Evolutionary conservation across 1,139 yeast species (phyloP).

Genomic region (Hyphopichia burtonii): DNA sequence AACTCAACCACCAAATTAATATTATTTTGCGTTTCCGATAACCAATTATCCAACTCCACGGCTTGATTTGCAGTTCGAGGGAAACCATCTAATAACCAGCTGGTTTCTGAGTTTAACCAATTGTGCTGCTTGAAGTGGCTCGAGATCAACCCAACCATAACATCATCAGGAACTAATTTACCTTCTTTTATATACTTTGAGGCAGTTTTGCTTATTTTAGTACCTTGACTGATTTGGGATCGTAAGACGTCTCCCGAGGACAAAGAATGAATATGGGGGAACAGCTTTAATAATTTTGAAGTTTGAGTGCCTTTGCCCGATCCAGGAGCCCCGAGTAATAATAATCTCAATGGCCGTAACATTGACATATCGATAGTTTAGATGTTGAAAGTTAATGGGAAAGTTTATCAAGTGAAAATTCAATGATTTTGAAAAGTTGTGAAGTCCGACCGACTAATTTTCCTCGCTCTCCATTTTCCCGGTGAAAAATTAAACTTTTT

Average conservation of each 20-base stretch:
- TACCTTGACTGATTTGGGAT: slow-evolving; percentile 54
- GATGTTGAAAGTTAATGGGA: too few species aligned
- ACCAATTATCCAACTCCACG: slow-evolving; percentile 46
- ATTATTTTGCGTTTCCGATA: slow-evolving; percentile 35
- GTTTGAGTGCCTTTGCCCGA: slow-evolving; percentile 94
- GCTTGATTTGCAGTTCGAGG: slow-evolving; percentile 85
- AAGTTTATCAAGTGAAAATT: too few species aligned
- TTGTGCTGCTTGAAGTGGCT: slow-evolving; percentile 41
- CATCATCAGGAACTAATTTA: slow-evolving; percentile 66
- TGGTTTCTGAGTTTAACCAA: slow-evolving; percentile 47
- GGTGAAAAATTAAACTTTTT: too few species aligned
- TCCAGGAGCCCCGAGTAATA: slow-evolving; percentile 90
- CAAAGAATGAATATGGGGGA: slow-evolving; percentile 53
- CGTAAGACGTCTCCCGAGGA: slow-evolving; percentile 87
- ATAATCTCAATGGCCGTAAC: slow-evolving; percentile 55
- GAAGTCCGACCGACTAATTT: too few species aligned
- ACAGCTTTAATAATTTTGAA: slow-evolving; percentile 53
- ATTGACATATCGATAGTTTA: slow-evolving; percentile 6
- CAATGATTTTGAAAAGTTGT: too few species aligned
- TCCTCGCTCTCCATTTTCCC: slow-evolving; percentile 1
- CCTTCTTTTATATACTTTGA: slow-evolving; percentile 59
- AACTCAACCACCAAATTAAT: slow-evolving; percentile 79
- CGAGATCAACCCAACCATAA: slow-evolving; percentile 61
- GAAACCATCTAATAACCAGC: slow-evolving; percentile 89
- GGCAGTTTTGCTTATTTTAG: slow-evolving; percentile 62